These are phyloP conservation scores for Pneumocystis murina DNA, from an alignment of 1,139 yeast species.

Conservation along the genomic window DNA sequence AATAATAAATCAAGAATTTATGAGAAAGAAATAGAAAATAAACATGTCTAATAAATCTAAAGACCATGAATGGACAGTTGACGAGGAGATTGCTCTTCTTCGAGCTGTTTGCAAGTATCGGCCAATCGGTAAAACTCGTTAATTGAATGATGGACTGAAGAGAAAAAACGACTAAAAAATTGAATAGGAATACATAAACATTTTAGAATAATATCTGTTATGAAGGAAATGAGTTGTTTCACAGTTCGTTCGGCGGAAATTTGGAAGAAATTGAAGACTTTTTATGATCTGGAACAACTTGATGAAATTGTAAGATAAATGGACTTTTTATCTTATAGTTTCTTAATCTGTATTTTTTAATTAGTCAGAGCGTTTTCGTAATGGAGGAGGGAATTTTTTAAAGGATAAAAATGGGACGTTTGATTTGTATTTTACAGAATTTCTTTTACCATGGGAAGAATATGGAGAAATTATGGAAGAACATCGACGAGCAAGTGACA, in stretches of 20 bases:
- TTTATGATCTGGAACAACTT: constrained; percentile 42
- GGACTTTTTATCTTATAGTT: constrained; percentile 16
- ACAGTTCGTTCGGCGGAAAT: constrained; percentile 30
- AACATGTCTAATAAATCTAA: background rate
- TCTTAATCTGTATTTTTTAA: constrained; percentile 15
- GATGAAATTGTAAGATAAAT: constrained; percentile 33
- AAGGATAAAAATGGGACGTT: constrained; percentile 13
- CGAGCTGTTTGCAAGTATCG: constrained; percentile 52
- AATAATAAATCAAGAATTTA: background rate
- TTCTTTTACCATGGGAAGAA: constrained; percentile 32
- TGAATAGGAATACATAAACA: constrained; percentile 39
- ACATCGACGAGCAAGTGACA: constrained; percentile 24
- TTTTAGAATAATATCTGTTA: constrained; percentile 42
- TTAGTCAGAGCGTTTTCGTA: constrained; percentile 11
- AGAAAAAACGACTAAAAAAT: background rate
- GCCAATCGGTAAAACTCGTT: constrained; percentile 36
- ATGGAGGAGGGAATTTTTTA: constrained; percentile 16
- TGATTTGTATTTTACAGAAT: constrained; percentile 21
- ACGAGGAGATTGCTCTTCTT: constrained; percentile 53
- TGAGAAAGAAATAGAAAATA: background rate
- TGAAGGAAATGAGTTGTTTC: constrained; percentile 35
- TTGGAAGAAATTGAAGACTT: constrained; percentile 39
- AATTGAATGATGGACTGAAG: background rate
- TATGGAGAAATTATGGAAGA: constrained; percentile 30
- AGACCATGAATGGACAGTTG: constrained; percentile 35